Conservation (phyloP, 2,329 filamentous ascomycete genomes). For the Coniochaeta hoffmannii region DNA sequence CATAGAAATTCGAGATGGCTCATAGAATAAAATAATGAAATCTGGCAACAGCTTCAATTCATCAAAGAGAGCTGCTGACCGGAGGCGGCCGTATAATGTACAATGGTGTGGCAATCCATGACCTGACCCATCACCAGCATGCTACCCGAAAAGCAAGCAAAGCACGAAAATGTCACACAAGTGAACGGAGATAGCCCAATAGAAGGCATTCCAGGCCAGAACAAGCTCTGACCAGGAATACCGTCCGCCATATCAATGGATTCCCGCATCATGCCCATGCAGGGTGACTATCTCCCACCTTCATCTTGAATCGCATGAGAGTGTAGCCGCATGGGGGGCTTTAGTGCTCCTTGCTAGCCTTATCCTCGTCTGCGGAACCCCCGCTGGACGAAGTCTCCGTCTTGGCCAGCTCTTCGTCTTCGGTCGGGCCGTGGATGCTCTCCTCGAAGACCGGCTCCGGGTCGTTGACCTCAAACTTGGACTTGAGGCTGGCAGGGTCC, state of each 20-base stretch:
- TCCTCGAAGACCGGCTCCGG: constrained; percentile 90
- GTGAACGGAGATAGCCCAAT: not conserved
- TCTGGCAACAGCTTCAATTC: not conserved
- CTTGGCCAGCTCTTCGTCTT: constrained; percentile 48
- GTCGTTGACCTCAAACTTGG: constrained; percentile 91
- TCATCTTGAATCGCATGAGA: constrained; percentile 1
- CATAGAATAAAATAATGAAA: not conserved
- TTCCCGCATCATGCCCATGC: constrained; percentile 10
- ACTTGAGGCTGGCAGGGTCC: constrained; percentile 75
- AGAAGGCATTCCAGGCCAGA: not conserved
- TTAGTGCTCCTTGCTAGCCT: constrained; percentile 20
- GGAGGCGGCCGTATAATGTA: not conserved
- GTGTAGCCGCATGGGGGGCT: not conserved
- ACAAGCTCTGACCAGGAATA: constrained; percentile 2
- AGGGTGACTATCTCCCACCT: constrained; percentile 2
- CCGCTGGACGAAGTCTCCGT: constrained; percentile 52
- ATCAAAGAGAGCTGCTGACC: not conserved
- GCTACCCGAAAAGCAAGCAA: not conserved
- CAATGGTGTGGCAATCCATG: not conserved
- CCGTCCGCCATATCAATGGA: constrained; percentile 4
- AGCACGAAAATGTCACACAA: not conserved
- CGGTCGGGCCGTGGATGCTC: constrained; percentile 60
- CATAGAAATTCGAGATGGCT: not conserved
- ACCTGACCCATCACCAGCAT: not conserved
- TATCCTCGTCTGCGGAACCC: constrained; percentile 47